A percentile compares a stretch with the other conserved stretches of the same genome.
Evolutionary conservation across 2,329 filamentous ascomycete species (phyloP).

Genomic region (Nemania sp.): DNA sequence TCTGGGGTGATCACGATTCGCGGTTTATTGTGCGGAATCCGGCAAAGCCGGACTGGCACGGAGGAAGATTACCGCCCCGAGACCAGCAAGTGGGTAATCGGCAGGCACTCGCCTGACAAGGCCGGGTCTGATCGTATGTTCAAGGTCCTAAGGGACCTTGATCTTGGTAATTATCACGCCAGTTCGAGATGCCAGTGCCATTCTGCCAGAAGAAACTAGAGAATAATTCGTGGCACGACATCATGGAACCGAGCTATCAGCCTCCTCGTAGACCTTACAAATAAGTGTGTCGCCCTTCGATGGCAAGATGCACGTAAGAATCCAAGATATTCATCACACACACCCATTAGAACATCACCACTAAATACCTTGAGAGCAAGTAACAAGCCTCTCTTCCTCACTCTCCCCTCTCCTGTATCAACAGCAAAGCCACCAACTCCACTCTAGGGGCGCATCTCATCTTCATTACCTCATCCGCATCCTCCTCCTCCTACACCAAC

Average conservation of each 20-base stretch:
- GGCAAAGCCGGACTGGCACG: background rate
- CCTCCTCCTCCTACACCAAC: background rate
- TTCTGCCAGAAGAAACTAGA: slow-evolving; percentile 1
- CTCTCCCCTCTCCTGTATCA: slow-evolving; percentile 12
- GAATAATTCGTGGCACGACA: background rate
- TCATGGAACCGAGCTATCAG: background rate
- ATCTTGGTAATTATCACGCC: slow-evolving; percentile 8
- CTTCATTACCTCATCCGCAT: background rate
- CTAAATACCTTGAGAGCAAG: slow-evolving; percentile 6
- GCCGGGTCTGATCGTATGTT: slow-evolving; percentile 23
- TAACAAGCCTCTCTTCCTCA: background rate
- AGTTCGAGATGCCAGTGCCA: background rate
- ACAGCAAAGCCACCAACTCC: slow-evolving; percentile 9
- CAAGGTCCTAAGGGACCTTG: slow-evolving; percentile 4
- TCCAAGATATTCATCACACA: background rate
- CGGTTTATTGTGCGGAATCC: background rate
- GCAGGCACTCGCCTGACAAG: slow-evolving; percentile 19
- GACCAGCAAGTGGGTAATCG: slow-evolving; percentile 4
- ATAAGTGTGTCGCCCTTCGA: background rate
- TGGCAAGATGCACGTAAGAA: background rate
- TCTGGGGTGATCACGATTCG: slow-evolving; percentile 6
- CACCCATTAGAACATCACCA: background rate
- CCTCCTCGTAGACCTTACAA: slow-evolving; percentile 7
- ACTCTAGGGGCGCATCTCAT: slow-evolving; percentile 19
- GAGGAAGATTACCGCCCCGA: background rate